Conservation (phyloP, 495 filamentous ascomycete species). For the Aspergillus carlsbadensis region DNA sequence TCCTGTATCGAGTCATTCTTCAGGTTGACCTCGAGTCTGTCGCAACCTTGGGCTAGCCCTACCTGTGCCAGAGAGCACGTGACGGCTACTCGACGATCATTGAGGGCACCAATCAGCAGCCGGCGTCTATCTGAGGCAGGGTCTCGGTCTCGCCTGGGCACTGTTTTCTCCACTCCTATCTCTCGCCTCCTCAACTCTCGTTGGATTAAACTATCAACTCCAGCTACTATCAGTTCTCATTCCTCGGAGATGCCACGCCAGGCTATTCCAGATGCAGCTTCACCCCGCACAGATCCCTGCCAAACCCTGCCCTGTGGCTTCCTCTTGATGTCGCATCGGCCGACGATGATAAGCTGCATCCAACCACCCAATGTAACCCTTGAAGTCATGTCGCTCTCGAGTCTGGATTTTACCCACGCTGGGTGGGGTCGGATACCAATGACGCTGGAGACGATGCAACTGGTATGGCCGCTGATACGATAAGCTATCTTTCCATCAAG, state of each 20-base stretch:
- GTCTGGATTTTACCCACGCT: not conserved
- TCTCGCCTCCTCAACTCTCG: not conserved
- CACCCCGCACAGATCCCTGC: not conserved
- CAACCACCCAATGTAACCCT: constrained; percentile 16
- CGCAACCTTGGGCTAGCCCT: not conserved
- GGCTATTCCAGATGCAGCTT: not conserved
- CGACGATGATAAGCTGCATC: constrained; percentile 13
- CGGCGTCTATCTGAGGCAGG: not conserved
- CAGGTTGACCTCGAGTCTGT: too few relatives aligned
- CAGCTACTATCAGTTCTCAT: not conserved
- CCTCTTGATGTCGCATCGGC: constrained; percentile 8
- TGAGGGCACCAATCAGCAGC: not conserved
- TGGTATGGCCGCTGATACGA: not conserved
- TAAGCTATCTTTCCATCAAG: constrained; percentile 12
- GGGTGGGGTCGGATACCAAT: constrained; percentile 2
- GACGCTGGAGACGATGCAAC: constrained; percentile 6
- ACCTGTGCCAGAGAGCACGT: not conserved
- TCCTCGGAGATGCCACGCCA: not conserved
- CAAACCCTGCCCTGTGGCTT: not conserved
- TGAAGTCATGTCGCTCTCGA: constrained; percentile 1
- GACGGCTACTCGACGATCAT: not conserved
- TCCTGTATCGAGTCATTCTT: too few relatives aligned
- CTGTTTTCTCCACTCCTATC: not conserved
- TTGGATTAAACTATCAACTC: not conserved
- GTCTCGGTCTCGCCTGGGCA: not conserved